phyloP scores from a whole-genome alignment of 2,329 filamentous ascomycete genomes.

The Trichoderma endophyticum region DNA sequence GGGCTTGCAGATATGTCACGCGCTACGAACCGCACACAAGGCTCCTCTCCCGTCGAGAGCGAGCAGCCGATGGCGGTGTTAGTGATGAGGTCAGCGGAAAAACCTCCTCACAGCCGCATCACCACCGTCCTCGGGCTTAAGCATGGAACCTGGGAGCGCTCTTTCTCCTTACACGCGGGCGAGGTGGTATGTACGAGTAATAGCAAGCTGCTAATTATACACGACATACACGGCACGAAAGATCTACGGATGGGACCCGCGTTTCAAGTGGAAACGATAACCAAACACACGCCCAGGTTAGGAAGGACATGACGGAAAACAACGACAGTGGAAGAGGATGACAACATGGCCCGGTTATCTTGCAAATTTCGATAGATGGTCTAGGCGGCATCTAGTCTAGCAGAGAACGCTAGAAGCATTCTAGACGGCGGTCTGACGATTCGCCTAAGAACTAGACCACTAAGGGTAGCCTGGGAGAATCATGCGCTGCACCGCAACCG shows the following conservation, averaged over 20 bases:
- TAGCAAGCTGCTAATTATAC: background rate
- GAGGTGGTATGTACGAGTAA: background rate
- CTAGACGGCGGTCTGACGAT: slow-evolving; percentile 13
- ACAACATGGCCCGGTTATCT: slow-evolving; percentile 17
- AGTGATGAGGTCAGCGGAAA: background rate
- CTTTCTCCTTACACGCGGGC: background rate
- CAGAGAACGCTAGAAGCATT: slow-evolving; percentile 10
- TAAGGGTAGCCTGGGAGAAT: background rate
- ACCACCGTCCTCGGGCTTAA: background rate
- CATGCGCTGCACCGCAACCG: background rate
- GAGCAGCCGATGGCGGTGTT: background rate
- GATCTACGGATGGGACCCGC: background rate
- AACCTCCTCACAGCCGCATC: background rate
- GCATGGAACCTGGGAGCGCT: background rate
- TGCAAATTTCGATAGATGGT: background rate
- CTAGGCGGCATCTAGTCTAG: background rate
- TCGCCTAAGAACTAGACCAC: background rate
- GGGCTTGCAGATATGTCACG: background rate
- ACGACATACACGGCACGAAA: background rate
- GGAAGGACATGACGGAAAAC: background rate
- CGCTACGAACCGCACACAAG: background rate
- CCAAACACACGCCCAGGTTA: background rate
- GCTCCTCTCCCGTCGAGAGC: background rate
- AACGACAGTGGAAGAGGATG: background rate
- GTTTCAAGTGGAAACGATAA: background rate